Evolutionary conservation across 306 rosid genomes (phyloP).

Genomic region (Cucurbita pepo): DNA sequence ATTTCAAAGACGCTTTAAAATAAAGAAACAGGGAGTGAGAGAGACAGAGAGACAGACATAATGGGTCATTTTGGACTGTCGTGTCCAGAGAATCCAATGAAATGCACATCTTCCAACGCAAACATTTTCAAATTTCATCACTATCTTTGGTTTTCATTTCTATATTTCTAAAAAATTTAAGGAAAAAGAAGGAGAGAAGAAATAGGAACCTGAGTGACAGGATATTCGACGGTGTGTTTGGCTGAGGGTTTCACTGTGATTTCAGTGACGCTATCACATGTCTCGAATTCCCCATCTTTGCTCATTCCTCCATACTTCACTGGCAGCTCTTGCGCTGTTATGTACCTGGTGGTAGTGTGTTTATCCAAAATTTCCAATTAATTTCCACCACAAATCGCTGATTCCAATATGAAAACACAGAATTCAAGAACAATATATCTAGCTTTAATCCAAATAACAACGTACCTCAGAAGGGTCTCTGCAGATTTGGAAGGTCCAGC

Average conservation of each 20-base stretch:
- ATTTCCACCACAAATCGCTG: not conserved
- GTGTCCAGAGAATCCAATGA: constrained; percentile 6
- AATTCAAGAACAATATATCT: not conserved
- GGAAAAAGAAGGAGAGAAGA: not conserved
- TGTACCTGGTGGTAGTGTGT: constrained; percentile 19
- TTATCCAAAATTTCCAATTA: not conserved
- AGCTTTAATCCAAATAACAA: not conserved
- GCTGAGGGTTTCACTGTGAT: constrained; percentile 41
- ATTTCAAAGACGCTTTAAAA: not conserved
- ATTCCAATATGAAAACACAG: not conserved
- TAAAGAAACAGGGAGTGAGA: not conserved
- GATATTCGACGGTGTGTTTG: constrained; percentile 43
- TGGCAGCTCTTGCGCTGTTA: constrained; percentile 53
- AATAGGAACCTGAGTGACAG: constrained; percentile 38
- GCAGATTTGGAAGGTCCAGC: constrained; percentile 61
- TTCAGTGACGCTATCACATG: constrained; percentile 40
- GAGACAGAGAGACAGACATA: not conserved
- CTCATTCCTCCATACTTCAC: constrained; percentile 69
- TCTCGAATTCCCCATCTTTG: constrained; percentile 47
- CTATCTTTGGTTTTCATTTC: not conserved
- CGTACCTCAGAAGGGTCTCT: constrained; percentile 38
- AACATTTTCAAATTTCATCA: not conserved
- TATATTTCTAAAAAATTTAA: not conserved
- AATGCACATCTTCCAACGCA: not conserved
- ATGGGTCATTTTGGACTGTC: not conserved